Percentiles rank a stretch among this genome's conserved stretches.
Conservation (phyloP, 192 early-diverging fungal genomes). For the Coemansia sp. region DNA sequence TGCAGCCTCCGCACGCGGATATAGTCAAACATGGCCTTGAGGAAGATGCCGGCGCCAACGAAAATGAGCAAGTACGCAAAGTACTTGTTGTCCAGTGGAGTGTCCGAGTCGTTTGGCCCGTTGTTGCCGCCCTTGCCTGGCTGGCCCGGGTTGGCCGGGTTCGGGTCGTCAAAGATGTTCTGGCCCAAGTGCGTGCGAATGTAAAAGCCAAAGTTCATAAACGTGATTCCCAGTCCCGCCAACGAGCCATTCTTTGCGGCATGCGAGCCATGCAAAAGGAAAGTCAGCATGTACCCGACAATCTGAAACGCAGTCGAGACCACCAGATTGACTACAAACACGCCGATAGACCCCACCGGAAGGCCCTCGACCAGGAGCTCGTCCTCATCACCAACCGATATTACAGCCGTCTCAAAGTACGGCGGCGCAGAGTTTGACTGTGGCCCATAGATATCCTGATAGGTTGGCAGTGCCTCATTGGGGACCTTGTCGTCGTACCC, state of each 20-base stretch:
- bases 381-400: conserved; percentile 72
- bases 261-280: conserved; percentile 84
- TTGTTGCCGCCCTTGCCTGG: conserved; percentile 2
- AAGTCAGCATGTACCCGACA: conserved; percentile 86
- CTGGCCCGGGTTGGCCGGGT: conserved; percentile 15
- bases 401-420: conserved; percentile 75
- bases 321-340: conserved; percentile 76
- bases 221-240: conserved; percentile 75
- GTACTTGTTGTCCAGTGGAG: conserved; percentile 58
- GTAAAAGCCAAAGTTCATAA: conserved; percentile 74
- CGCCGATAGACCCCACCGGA: conserved; percentile 75
- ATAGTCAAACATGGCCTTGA: conserved; percentile 70
- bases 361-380: conserved; percentile 86
- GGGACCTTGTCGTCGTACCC: conserved; percentile 49
- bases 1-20: conserved; percentile 67
- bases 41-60: conserved; percentile 67
- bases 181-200: conserved; percentile 57
- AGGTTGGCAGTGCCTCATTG: conserved; percentile 51
- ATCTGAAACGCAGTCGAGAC: conserved; percentile 77
- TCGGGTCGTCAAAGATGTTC: conserved; percentile 7
- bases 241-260: conserved; percentile 78
- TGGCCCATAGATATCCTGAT: conserved; percentile 74
- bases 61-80: conserved; percentile 72
- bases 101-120: conserved; percentile 22
- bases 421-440: conserved; percentile 56